Percentiles rank a stretch among this genome's conserved stretches.
Conservation (phyloP, 2,329 filamentous ascomycete genomes). For the Colletotrichum cuscutae region DNA sequence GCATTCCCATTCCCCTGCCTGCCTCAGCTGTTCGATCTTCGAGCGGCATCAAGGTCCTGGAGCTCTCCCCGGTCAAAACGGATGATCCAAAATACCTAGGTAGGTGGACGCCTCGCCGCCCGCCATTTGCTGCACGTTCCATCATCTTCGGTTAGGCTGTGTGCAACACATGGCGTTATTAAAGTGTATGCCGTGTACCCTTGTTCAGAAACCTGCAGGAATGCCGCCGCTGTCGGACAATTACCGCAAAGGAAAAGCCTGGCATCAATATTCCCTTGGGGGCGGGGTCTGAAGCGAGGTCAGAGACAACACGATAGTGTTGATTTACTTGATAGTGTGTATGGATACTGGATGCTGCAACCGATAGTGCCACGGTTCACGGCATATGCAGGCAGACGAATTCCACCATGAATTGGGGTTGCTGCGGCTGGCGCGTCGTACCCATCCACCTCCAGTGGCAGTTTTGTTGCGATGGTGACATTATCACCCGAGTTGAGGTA, state of each 20-base stretch:
- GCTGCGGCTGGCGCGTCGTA: constrained; percentile 28
- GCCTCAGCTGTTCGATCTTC: neutral
- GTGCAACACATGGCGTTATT: constrained; percentile 19
- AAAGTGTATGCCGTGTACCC: neutral
- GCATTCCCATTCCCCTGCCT: neutral
- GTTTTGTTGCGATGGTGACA: neutral
- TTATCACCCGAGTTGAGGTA: neutral
- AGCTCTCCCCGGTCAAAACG: neutral
- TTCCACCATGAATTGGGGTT: constrained; percentile 14
- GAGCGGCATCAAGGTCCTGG: neutral
- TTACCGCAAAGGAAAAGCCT: constrained; percentile 23
- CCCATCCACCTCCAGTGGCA: neutral
- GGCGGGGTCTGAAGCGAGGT: neutral
- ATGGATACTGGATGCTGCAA: no score
- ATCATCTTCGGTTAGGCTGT: constrained; percentile 14
- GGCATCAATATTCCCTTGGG: constrained; percentile 15
- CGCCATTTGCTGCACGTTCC: constrained; percentile 19
- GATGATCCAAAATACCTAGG: neutral
- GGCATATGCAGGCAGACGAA: constrained; percentile 5
- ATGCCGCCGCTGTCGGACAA: neutral
- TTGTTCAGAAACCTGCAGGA: neutral
- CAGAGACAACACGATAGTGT: neutral
- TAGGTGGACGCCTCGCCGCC: neutral
- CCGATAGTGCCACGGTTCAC: neutral
- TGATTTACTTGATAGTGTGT: neutral